Base-by-base conservation (phyloP, 106 monocot species). In the Agapanthus africanus region DNA sequence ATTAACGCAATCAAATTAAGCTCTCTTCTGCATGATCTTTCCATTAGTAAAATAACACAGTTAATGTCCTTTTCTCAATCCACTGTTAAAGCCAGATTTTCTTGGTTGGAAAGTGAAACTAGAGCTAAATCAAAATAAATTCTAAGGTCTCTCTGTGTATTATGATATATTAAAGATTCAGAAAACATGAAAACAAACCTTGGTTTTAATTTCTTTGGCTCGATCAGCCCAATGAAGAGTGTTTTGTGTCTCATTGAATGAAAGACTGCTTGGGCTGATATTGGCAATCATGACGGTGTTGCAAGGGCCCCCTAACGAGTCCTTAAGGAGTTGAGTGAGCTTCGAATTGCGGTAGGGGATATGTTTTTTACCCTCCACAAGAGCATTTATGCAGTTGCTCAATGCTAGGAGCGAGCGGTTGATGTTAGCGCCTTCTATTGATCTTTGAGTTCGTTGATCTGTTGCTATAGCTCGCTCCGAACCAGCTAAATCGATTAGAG, bases 211-310 rank as follows among this genome's bases (percentile, higher is more conserved):
- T 70, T 97, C 88, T 73, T 97, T 97, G 40, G 91, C 91, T 21
- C 95, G 91, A 61, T 91, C 91, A 39, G 95, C 95, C 95, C 95
- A 97, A 52, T 97, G 95, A 30, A 97, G 95, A 1, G 95, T 97
- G 39, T 97, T 97, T 37, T 97, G 95, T 1, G 95, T 97, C 85
- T 97, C 95, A 13, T 78, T 78, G 32, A 97, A 97, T 2, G 77
- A 79, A 47, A 91, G 69, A 59, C 68, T 80, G 49, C 87, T 78
- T 0, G 95, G 95, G 77, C 91, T 91, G 28, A 97, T 87, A 66
- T 97, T 97, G 22, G 95, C 95, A n/a, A 97, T 91, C 95, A 97
- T 97, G 18, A 97, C 95, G 10, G 88, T 97, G 74, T 91, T 85
- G 71, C 91, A 88, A 19, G 68, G 54, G 11, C 95, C 95, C 26